Evolutionary conservation across 371 early-diverging fungal species (phyloP).

Genomic region (Mortierella sp.): DNA sequence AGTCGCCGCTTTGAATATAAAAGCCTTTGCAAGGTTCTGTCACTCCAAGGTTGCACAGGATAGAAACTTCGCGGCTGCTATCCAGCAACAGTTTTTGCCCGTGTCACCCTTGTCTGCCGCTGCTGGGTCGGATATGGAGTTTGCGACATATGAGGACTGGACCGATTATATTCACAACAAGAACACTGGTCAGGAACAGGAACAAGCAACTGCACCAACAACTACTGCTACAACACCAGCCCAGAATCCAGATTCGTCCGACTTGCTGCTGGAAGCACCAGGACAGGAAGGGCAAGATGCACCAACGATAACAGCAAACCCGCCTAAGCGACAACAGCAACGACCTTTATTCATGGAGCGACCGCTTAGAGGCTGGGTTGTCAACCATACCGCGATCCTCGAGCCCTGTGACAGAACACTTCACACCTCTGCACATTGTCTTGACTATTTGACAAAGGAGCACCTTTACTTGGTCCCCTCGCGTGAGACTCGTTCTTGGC

Average conservation of each 20-base stretch:
- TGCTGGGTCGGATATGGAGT: conserved; percentile 4
- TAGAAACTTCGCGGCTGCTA: neutral
- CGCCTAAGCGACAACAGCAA: neutral
- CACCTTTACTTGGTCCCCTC: conserved; percentile 40
- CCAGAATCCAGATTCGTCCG: neutral
- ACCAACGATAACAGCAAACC: neutral
- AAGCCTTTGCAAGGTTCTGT: conserved; percentile 35
- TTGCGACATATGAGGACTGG: conserved; percentile 46
- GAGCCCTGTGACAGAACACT: conserved; percentile 32
- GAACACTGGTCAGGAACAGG: conserved; percentile 29
- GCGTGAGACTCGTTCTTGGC: conserved; percentile 17
- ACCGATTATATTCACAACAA: conserved; percentile 29
- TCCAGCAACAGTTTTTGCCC: neutral
- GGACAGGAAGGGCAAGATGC: neutral
- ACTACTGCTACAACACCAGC: neutral
- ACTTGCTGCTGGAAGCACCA: neutral
- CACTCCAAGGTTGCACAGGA: neutral
- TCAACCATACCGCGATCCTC: conserved; percentile 37
- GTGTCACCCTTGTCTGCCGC: neutral
- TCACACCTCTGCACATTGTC: conserved; percentile 41
- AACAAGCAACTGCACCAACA: neutral
- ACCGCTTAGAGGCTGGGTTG: conserved; percentile 42
- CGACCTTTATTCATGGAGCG: conserved; percentile 45
- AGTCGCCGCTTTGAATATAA: conserved; percentile 20
- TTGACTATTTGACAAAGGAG: conserved; percentile 36